These are phyloP conservation scores for Withania somnifera DNA, from an alignment of 305 asterid genomes.

Conservation along the genomic window DNA sequence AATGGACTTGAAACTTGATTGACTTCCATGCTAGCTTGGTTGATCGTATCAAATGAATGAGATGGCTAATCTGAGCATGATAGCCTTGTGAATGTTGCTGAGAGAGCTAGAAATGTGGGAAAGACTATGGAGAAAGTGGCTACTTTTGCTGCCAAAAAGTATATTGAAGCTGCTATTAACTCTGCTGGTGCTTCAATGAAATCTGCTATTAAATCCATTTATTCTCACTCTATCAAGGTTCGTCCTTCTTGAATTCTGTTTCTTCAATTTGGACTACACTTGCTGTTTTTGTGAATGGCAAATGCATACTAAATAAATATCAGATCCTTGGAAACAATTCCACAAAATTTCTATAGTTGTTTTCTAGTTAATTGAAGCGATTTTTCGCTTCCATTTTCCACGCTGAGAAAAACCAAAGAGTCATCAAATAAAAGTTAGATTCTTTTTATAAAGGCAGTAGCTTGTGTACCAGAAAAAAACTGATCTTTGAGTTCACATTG, in stretches of 20 bases:
- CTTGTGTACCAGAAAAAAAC: not conserved
- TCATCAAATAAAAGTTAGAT: not conserved
- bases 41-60: constrained; percentile 55
- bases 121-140: constrained; percentile 49
- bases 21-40: no score
- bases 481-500: not conserved
- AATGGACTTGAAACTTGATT: no score
- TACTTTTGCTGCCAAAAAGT: constrained; percentile 48
- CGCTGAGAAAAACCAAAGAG: no score
- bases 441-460: not conserved
- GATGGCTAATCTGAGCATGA: constrained; percentile 30
- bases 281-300: not conserved
- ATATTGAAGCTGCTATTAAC: constrained; percentile 56
- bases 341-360: not conserved
- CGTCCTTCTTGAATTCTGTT: constrained; percentile 46
- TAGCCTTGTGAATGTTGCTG: constrained; percentile 35
- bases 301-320: not conserved
- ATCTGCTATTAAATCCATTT: constrained; percentile 51
- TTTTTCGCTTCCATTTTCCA: no score
- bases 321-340: not conserved
- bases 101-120: constrained; percentile 43
- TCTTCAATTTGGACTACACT: not conserved
- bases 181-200: constrained; percentile 71
- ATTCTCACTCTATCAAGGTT: constrained; percentile 55
- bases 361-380: not conserved